Percentiles rank a stretch among this genome's conserved stretches.
These are phyloP conservation scores for Clathrus columnatus DNA, from an alignment of 768 basidiomycete species.

Conservation along the genomic window DNA sequence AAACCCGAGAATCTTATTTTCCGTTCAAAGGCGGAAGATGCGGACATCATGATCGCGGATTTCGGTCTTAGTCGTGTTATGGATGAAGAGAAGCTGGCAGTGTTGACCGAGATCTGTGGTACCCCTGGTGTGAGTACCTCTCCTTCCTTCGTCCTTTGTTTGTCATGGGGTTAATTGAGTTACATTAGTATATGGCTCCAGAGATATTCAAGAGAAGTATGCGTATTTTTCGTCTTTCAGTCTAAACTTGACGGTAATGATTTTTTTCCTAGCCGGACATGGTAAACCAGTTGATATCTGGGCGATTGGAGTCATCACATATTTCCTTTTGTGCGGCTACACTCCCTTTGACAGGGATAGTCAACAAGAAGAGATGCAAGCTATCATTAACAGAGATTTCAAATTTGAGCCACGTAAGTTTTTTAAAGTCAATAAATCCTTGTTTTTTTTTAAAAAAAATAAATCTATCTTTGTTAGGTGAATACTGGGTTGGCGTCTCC, in stretches of 20 bases:
- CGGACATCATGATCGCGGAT: slow-evolving; percentile 95
- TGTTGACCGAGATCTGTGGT: slow-evolving; percentile 93
- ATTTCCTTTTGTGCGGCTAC: slow-evolving; percentile 89
- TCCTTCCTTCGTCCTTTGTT: background rate
- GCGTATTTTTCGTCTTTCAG: slow-evolving; percentile 17
- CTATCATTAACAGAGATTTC: slow-evolving; percentile 89
- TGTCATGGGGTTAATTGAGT: background rate
- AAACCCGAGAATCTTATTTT: slow-evolving; percentile 98
- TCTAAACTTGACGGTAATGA: slow-evolving; percentile 1
- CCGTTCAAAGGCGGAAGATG: slow-evolving; percentile 78
- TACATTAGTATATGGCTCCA: slow-evolving; percentile 77
- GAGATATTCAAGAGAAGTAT: slow-evolving; percentile 90
- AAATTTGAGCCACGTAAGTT: slow-evolving; percentile 65
- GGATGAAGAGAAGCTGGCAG: slow-evolving; percentile 78
- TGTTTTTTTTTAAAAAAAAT: slow-evolving; percentile 4
- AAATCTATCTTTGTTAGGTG: slow-evolving; percentile 34
- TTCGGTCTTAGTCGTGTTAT: slow-evolving; percentile 90
- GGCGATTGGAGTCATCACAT: slow-evolving; percentile 98
- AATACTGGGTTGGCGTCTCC: slow-evolving; percentile 85
- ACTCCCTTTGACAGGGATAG: slow-evolving; percentile 95
- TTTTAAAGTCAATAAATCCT: background rate
- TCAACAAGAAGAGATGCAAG: slow-evolving; percentile 86
- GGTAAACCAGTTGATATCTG: slow-evolving; percentile 91
- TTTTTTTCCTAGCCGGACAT: slow-evolving; percentile 58
- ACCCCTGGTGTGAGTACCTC: slow-evolving; percentile 63